Evolutionary conservation across 1,139 yeast genomes (phyloP).

Genomic region (Ashbya aceris): DNA sequence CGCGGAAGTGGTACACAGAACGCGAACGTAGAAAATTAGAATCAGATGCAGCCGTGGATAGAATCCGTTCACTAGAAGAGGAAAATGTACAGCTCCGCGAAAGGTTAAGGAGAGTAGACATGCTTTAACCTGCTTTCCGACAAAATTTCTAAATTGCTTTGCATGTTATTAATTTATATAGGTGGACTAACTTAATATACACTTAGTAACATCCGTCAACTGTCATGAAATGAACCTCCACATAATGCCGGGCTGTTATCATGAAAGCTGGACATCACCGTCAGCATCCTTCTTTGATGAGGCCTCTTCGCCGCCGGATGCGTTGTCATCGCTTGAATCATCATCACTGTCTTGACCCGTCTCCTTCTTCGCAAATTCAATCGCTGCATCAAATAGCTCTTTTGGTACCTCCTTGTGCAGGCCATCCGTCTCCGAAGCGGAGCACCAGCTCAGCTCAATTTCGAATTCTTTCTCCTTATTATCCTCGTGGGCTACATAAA

Average conservation of each 20-base stretch:
- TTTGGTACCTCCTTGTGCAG: conserved; percentile 71
- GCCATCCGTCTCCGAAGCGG: conserved; percentile 69
- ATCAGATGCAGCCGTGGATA: conserved; percentile 42
- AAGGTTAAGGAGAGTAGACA: conserved; percentile 13
- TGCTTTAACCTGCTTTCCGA: neutral
- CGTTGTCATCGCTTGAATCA: conserved; percentile 23
- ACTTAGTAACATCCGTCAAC: neutral
- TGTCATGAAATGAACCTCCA: no score
- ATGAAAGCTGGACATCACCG: conserved; percentile 24
- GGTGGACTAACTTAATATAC: neutral
- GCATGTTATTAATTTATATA: neutral
- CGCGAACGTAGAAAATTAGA: conserved; percentile 61
- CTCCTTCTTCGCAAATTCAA: conserved; percentile 70
- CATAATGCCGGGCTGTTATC: conserved; percentile 2
- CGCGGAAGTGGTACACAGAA: conserved; percentile 59
- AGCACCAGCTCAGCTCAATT: conserved; percentile 86
- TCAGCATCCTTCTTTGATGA: conserved; percentile 17
- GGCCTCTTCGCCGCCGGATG: conserved; percentile 35
- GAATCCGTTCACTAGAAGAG: conserved; percentile 45
- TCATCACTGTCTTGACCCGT: conserved; percentile 67
- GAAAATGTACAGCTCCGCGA: conserved; percentile 42
- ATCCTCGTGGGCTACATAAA: conserved; percentile 92
- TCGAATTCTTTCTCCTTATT: conserved; percentile 96
- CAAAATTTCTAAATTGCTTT: neutral
- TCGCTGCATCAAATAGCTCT: conserved; percentile 72